These are phyloP conservation scores for Didymella keratinophila DNA, from an alignment of 2,329 filamentous ascomycete genomes.

Conservation along the genomic window DNA sequence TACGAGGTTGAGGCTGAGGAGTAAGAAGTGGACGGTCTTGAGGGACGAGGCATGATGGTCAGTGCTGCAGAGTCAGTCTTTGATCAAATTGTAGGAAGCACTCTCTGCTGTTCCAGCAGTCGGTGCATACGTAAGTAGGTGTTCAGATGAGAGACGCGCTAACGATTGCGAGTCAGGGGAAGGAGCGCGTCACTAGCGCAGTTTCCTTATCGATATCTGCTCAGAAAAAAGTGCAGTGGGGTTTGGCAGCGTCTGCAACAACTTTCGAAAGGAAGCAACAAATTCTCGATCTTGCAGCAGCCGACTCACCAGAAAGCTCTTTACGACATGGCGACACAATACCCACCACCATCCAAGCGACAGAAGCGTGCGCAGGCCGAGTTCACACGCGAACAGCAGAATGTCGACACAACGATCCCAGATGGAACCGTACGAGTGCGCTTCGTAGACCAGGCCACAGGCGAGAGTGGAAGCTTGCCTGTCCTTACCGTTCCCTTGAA, in stretches of 20 bases:
- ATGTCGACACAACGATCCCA: constrained; percentile 70
- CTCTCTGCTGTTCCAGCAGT: constrained; percentile 2
- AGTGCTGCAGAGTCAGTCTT: constrained; percentile 32
- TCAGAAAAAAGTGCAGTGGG: constrained; percentile 25
- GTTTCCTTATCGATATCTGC: constrained; percentile 33
- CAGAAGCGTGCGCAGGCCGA: constrained; percentile 80
- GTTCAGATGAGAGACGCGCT: constrained; percentile 19
- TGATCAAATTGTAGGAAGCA: constrained; percentile 23
- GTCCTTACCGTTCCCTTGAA: constrained; percentile 77
- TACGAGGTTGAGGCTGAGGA: constrained; percentile 45
- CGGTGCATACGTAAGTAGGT: not conserved
- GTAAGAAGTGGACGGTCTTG: constrained; percentile 40
- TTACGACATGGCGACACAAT: constrained; percentile 74
- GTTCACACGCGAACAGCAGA: constrained; percentile 75
- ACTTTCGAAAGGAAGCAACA: constrained; percentile 3
- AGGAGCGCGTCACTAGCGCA: constrained; percentile 36
- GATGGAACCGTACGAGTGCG: constrained; percentile 83
- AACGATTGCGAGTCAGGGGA: not conserved
- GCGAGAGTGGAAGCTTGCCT: constrained; percentile 71
- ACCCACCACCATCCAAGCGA: constrained; percentile 87
- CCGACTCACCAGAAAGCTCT: not conserved
- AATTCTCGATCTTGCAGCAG: not conserved
- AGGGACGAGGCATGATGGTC: constrained; percentile 38
- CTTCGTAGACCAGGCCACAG: constrained; percentile 82
- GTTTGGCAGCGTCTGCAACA: constrained; percentile 12